phyloP scores from a whole-genome alignment of 1,284 basidiomycete species.

The Naganishia sp. region DNA sequence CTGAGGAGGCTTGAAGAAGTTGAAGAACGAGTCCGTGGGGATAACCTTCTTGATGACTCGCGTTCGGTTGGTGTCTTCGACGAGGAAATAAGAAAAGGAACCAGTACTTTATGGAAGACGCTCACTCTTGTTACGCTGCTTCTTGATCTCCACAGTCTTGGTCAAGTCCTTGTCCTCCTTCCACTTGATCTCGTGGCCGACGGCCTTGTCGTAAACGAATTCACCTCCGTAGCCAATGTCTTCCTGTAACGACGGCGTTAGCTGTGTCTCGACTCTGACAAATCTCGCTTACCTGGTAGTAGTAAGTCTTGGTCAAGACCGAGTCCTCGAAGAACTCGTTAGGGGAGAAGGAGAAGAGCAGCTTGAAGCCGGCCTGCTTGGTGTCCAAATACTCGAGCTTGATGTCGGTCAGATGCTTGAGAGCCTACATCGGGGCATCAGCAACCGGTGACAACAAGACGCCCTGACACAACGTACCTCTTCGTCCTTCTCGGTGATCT shows the following conservation, averaged over 20 bases:
- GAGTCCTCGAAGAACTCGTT: constrained; percentile 89
- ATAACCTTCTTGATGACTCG: constrained; percentile 86
- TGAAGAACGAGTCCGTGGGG: constrained; percentile 92
- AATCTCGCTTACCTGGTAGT: constrained; percentile 68
- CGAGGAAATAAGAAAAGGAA: not conserved
- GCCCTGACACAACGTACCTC: constrained; percentile 57
- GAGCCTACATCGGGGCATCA: constrained; percentile 47
- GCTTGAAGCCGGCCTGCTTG: constrained; percentile 84
- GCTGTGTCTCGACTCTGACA: not conserved
- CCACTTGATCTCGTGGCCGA: constrained; percentile 90
- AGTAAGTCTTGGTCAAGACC: constrained; percentile 87
- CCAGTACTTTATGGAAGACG: constrained; percentile 24
- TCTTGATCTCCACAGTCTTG: constrained; percentile 97
- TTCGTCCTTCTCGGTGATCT: constrained; percentile 92
- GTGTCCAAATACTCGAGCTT: constrained; percentile 67
- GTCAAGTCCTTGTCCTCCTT: constrained; percentile 98
- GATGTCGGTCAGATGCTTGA: constrained; percentile 69
- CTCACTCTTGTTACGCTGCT: constrained; percentile 97
- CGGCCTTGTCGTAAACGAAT: constrained; percentile 91
- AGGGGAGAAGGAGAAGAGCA: constrained; percentile 75
- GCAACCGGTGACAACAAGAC: constrained; percentile 2
- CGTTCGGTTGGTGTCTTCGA: constrained; percentile 83
- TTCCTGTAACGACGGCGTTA: constrained; percentile 52
- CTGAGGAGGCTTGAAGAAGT: constrained; percentile 89
- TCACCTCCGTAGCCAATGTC: constrained; percentile 92